These are phyloP conservation scores for Debaryomyces hansenii DNA, from an alignment of 805 yeast species.

Conservation along the genomic window DNA sequence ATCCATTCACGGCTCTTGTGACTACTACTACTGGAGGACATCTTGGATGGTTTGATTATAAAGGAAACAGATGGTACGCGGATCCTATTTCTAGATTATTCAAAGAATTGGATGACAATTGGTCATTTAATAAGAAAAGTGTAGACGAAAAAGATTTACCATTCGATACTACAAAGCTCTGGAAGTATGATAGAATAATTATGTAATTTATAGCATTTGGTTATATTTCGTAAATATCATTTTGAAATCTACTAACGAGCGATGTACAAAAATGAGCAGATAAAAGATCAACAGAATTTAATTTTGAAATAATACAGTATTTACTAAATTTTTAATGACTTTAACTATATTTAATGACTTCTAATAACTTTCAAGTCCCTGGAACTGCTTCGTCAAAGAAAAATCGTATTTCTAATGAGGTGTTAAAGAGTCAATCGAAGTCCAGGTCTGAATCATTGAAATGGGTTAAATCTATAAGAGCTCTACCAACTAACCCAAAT, in stretches of 20 bases:
- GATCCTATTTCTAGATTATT: slow-evolving; percentile 35
- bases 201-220: background rate
- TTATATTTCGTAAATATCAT: background rate
- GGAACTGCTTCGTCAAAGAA: no score
- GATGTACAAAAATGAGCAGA: no score
- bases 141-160: slow-evolving; percentile 23
- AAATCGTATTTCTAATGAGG: no score
- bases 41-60: slow-evolving; percentile 48
- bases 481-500: slow-evolving; percentile 33
- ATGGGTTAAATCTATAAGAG: slow-evolving; percentile 29
- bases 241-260: no score
- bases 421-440: no score
- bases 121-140: slow-evolving; percentile 17
- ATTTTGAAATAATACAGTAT: no score
- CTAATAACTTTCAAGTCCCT: no score
- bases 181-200: slow-evolving; percentile 33
- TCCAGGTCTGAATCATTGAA: slow-evolving; percentile 6
- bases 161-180: slow-evolving; percentile 23
- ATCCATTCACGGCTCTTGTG: slow-evolving; percentile 59
- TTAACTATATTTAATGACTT: no score
- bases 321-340: no score
- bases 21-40: slow-evolving; percentile 74
- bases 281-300: no score
- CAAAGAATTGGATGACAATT: slow-evolving; percentile 27
- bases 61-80: slow-evolving; percentile 39